phyloP scores from a whole-genome alignment of 495 filamentous ascomycete genomes.

The Penicillium coprophilum region DNA sequence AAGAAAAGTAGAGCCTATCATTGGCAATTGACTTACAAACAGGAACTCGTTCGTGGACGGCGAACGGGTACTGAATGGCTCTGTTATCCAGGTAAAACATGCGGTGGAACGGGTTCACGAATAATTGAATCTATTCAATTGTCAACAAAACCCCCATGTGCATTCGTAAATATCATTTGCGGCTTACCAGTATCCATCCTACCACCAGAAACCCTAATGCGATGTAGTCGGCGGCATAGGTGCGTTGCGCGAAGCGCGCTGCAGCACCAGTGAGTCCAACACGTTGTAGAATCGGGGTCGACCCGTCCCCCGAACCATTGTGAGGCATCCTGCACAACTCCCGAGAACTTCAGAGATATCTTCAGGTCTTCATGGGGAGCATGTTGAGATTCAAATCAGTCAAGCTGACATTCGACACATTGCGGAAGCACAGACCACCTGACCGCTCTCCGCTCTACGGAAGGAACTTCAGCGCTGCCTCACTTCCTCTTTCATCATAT shows the following conservation, averaged over 20 bases:
- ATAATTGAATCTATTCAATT: slow-evolving; percentile 57
- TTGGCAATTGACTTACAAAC: slow-evolving; percentile 52
- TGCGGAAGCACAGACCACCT: slow-evolving; percentile 15
- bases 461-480: neutral
- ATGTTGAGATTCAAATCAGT: slow-evolving; percentile 2
- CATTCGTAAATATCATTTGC: neutral
- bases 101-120: slow-evolving; percentile 83
- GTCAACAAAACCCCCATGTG: neutral
- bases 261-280: slow-evolving; percentile 38
- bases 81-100: slow-evolving; percentile 74
- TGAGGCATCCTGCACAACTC: slow-evolving; percentile 29
- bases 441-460: neutral
- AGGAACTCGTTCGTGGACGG: slow-evolving; percentile 79
- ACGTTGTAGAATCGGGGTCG: slow-evolving; percentile 30
- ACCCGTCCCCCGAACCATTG: slow-evolving; percentile 30
- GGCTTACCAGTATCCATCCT: slow-evolving; percentile 63
- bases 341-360: neutral
- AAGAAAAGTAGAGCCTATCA: slow-evolving; percentile 1
- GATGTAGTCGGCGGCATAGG: slow-evolving; percentile 85
- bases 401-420: slow-evolving; percentile 2
- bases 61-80: slow-evolving; percentile 82
- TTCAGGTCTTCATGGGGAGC: neutral
- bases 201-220: slow-evolving; percentile 67
- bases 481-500: neutral
- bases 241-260: slow-evolving; percentile 56